Evolutionary conservation across 306 rosid species (phyloP), one percentile per base, ranked within the genome.

Genomic region (Casuarina cunninghamiana): DNA sequence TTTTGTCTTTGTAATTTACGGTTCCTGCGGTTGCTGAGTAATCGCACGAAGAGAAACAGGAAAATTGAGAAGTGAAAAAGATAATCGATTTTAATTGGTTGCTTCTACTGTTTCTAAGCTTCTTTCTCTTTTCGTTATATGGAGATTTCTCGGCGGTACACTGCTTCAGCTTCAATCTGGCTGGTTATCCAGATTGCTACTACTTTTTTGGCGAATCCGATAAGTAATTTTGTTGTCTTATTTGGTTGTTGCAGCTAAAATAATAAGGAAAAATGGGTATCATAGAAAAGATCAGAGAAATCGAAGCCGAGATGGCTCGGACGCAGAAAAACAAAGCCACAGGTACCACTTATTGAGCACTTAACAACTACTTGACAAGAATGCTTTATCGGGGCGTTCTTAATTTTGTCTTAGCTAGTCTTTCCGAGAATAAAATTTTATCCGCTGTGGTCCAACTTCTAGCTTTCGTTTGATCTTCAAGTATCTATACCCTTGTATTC

Each of bases 261-360:
- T n/a, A 53, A 7, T 66, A 7, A 72, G 55, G 68, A 3, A 82
- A 74, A 84, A 96, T 96, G 99, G 99, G 99, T 82, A 96, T 96
- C 79, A 83, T 96, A 3, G 99, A 96, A 74, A 93, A 82, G 90
- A 96, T 96, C 88, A 93, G 90, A 75, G 99, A 96, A 87, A 96
- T 96, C 62, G 99, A 96, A 83, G 92, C 93, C 94, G 99, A 96
- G 89, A 96, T 96, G 99, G 97, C 97, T 83, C 96, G 99, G 80
- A 96, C 99, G 63, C 99, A 96, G 87, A 96, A 96, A 76, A 96
- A 96, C 77, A 96, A 96, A 87, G 99, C 99, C 69, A 96, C 99
- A 38, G 99, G 99, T 87, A 66, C 41, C 58, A 11, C 17, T 66
- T 16, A 42, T 66, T 17, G 26, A 41, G 42, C 42, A 32, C 50